Percentiles rank a stretch among this genome's conserved stretches.
Evolutionary conservation across 768 basidiomycete species (phyloP).

Genomic region (Galerina sulciceps): DNA sequence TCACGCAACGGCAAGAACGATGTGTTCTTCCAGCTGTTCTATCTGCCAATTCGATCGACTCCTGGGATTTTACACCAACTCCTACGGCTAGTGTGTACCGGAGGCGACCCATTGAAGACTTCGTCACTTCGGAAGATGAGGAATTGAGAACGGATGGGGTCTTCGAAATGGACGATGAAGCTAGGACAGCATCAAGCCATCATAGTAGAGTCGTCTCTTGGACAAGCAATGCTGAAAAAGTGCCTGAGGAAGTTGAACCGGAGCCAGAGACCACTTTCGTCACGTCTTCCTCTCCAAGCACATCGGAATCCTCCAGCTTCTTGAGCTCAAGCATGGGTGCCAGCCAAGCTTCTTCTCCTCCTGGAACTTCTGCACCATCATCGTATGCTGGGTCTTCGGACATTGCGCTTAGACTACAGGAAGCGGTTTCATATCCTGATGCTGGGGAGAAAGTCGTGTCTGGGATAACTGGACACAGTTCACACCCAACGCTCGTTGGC

Average conservation of each 20-base stretch:
- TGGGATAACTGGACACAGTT: constrained; percentile 8
- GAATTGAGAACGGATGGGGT: constrained; percentile 24
- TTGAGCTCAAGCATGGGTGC: constrained; percentile 7
- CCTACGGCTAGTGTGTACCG: constrained; percentile 33
- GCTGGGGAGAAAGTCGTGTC: neutral
- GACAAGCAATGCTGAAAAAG: constrained; percentile 15
- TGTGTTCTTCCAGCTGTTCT: constrained; percentile 41
- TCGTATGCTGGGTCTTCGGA: constrained; percentile 16
- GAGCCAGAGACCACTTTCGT: constrained; percentile 15
- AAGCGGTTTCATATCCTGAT: neutral
- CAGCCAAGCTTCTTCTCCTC: constrained; percentile 17
- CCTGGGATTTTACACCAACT: constrained; percentile 78
- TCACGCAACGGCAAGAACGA: constrained; percentile 75
- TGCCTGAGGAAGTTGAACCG: constrained; percentile 10
- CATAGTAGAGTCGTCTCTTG: constrained; percentile 23
- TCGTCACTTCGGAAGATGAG: constrained; percentile 28
- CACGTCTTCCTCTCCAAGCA: constrained; percentile 24
- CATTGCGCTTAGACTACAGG: constrained; percentile 5
- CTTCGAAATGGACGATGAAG: constrained; percentile 40
- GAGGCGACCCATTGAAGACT: constrained; percentile 25
- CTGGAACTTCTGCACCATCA: constrained; percentile 18
- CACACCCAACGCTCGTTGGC: constrained; percentile 9
- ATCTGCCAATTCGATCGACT: constrained; percentile 61
- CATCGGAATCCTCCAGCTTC: constrained; percentile 21
- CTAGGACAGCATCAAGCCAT: constrained; percentile 1